Percentiles rank a stretch among this genome's conserved stretches.
Evolutionary conservation across 2,329 filamentous ascomycete species (phyloP).

Genomic region (Coniochaeta sp.): DNA sequence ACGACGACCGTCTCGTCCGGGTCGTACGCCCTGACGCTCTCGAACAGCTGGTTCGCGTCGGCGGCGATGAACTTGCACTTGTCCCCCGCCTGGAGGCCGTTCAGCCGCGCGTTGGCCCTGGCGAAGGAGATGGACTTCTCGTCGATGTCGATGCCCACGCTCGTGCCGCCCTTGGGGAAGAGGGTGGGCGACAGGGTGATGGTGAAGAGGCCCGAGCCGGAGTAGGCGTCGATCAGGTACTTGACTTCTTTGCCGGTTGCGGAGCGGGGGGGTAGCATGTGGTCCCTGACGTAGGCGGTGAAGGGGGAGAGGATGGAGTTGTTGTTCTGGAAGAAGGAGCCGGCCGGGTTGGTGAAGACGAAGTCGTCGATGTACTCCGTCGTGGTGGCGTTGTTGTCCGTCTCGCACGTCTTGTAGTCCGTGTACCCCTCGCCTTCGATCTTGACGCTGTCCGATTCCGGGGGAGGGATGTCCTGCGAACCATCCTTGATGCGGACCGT

Average conservation of each 20-base stretch:
- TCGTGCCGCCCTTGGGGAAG: conserved; percentile 61
- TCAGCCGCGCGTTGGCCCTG: conserved; percentile 68
- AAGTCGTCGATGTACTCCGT: conserved; percentile 85
- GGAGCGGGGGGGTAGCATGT: conserved; percentile 54
- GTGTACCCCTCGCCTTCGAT: conserved; percentile 52
- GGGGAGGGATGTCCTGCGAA: conserved; percentile 13
- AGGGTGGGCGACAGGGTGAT: conserved; percentile 74
- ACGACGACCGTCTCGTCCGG: conserved; percentile 85
- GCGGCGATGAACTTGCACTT: conserved; percentile 83
- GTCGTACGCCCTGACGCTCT: conserved; percentile 58
- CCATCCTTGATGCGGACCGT: conserved; percentile 61
- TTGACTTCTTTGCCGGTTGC: conserved; percentile 46
- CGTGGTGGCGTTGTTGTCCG: conserved; percentile 72
- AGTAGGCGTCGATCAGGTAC: conserved; percentile 96
- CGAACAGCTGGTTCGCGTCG: conserved; percentile 79
- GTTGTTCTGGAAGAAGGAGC: conserved; percentile 99
- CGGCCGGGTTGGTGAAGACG: conserved; percentile 84
- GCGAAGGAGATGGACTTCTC: conserved; percentile 72
- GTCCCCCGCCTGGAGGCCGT: conserved; percentile 54
- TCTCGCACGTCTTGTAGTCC: conserved; percentile 84
- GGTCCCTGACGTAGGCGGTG: conserved; percentile 77
- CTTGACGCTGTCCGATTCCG: conserved; percentile 31
- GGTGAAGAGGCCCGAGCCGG: conserved; percentile 93
- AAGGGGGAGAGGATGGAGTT: conserved; percentile 90
- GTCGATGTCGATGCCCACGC: conserved; percentile 86